These are phyloP conservation scores for Chaetoceros tenuissimus DNA, from an alignment of 108 stramenopile genomes.

Conservation along the genomic window DNA sequence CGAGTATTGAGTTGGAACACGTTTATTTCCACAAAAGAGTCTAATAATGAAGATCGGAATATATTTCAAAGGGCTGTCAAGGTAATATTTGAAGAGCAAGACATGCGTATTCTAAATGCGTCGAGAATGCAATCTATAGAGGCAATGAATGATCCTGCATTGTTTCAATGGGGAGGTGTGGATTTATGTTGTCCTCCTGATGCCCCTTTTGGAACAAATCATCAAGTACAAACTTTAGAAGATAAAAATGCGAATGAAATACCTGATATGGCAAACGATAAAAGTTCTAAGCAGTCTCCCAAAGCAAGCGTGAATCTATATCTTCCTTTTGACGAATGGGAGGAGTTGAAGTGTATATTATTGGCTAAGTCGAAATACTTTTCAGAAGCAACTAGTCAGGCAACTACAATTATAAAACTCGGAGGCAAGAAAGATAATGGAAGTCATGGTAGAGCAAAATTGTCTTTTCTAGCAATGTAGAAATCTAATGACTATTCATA, in stretches of 20 bases:
- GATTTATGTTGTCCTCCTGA: conserved; percentile 59
- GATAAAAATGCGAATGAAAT: no score
- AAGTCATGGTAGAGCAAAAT: neutral
- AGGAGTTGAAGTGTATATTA: conserved; percentile 18
- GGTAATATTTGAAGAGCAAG: no score
- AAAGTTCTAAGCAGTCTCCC: no score
- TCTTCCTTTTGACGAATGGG: conserved; percentile 21
- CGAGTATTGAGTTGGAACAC: conserved; percentile 70
- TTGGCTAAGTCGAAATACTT: conserved; percentile 14
- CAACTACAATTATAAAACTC: conserved; percentile 23
- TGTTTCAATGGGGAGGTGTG: conserved; percentile 62
- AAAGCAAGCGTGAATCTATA: conserved; percentile 17
- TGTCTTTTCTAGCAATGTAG: neutral
- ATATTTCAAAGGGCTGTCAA: no score
- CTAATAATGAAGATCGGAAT: neutral
- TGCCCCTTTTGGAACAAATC: no score
- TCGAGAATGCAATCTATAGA: no score
- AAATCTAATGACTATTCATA: no score
- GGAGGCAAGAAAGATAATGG: conserved; percentile 2
- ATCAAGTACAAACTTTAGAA: no score
- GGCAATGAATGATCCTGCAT: conserved; percentile 2
- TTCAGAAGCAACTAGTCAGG: conserved; percentile 18
- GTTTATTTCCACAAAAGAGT: conserved; percentile 20
- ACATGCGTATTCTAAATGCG: neutral
- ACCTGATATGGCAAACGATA: no score